These are phyloP conservation scores for Termitomyces sp. DNA, from an alignment of 768 basidiomycete genomes.

Conservation along the genomic window DNA sequence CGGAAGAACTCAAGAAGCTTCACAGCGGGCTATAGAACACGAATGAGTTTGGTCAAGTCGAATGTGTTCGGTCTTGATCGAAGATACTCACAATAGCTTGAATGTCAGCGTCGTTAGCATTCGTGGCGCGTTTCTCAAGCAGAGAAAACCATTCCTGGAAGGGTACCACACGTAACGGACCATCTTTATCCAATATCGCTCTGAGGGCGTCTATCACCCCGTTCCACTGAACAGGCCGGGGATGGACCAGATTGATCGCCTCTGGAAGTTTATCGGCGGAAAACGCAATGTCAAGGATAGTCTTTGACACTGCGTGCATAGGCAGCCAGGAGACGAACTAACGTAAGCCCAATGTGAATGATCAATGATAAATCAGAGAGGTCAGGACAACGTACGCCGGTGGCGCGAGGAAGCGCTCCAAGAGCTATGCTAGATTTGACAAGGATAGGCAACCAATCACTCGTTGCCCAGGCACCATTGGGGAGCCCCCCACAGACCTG, in stretches of 20 bases:
- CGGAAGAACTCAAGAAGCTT: constrained; percentile 31
- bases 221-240: constrained; percentile 28
- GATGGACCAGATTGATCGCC: constrained; percentile 34
- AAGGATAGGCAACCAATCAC: constrained; percentile 43
- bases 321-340: constrained; percentile 41
- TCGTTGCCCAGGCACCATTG: constrained; percentile 37
- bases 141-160: constrained; percentile 15
- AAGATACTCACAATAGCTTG: constrained; percentile 4
- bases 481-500: constrained; percentile 36
- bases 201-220: constrained; percentile 19
- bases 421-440: constrained; percentile 28
- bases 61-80: not conserved
- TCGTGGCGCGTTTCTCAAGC: constrained; percentile 12
- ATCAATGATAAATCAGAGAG: not conserved
- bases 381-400: constrained; percentile 24
- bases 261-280: constrained; percentile 15
- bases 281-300: constrained; percentile 26
- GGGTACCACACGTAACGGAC: not conserved
- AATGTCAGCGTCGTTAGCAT: not conserved
- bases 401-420: constrained; percentile 22
- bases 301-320: constrained; percentile 21
- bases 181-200: not conserved
- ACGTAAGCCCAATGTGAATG: not conserved
- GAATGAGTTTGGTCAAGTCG: not conserved
- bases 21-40: constrained; percentile 23